Percentiles rank a stretch among this genome's conserved stretches.
These are phyloP conservation scores for Pleurotus salmoneostramineus DNA, from an alignment of 768 basidiomycete genomes.

Conservation along the genomic window DNA sequence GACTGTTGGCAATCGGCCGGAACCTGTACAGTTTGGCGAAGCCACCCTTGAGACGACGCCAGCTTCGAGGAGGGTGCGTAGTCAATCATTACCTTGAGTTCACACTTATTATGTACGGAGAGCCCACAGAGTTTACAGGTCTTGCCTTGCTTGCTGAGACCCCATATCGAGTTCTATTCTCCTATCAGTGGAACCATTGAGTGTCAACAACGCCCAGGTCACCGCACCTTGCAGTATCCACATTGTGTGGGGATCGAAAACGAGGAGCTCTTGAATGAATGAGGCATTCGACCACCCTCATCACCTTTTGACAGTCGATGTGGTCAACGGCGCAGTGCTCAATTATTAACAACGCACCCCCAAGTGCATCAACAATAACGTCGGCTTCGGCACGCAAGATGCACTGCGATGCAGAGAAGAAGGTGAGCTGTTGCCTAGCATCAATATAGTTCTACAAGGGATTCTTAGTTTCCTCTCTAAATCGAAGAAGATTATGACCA, in stretches of 20 bases:
- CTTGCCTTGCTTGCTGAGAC: slow-evolving; percentile 82
- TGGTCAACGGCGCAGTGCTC: slow-evolving; percentile 1
- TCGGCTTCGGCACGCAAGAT: slow-evolving; percentile 65
- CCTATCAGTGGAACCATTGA: background rate
- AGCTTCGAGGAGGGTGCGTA: background rate
- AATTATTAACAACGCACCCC: slow-evolving; percentile 38
- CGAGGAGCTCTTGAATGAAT: slow-evolving; percentile 79
- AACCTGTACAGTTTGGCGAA: slow-evolving; percentile 40
- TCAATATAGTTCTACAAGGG: slow-evolving; percentile 57
- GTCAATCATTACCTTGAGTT: slow-evolving; percentile 59
- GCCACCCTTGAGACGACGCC: slow-evolving; percentile 2
- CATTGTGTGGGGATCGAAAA: slow-evolving; percentile 86
- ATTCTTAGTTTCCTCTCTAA: background rate
- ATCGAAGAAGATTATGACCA: slow-evolving; percentile 47
- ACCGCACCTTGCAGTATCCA: slow-evolving; percentile 69
- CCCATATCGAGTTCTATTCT: slow-evolving; percentile 77
- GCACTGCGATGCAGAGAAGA: slow-evolving; percentile 50
- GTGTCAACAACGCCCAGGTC: background rate
- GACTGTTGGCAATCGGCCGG: slow-evolving; percentile 64
- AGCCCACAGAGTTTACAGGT: slow-evolving; percentile 76
- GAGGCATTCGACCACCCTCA: slow-evolving; percentile 65
- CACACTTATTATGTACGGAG: slow-evolving; percentile 82
- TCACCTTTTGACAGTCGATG: slow-evolving; percentile 47
- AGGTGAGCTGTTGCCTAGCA: slow-evolving; percentile 52
- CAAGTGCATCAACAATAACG: slow-evolving; percentile 54